Percentiles rank a stretch among this genome's conserved stretches.
Evolutionary conservation across 192 early-diverging fungal genomes (phyloP).

Genomic region (Backusella macrospora): DNA sequence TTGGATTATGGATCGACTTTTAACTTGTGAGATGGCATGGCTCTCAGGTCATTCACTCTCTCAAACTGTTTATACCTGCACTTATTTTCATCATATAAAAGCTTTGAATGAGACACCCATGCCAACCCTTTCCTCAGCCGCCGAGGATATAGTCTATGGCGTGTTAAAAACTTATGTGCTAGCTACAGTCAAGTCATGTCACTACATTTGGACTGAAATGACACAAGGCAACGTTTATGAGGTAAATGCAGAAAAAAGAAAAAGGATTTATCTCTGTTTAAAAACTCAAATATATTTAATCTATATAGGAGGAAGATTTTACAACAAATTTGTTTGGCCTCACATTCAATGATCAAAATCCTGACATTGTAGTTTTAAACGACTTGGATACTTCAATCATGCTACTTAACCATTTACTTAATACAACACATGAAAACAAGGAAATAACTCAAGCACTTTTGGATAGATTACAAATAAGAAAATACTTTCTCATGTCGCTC

Average conservation of each 20-base stretch:
- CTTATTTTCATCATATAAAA: slow-evolving; percentile 51
- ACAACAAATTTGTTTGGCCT: slow-evolving; percentile 58
- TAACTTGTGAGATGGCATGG: slow-evolving; percentile 64
- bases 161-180: slow-evolving; percentile 53
- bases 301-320: slow-evolving; percentile 59
- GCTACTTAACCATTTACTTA: slow-evolving; percentile 20
- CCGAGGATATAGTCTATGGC: slow-evolving; percentile 36
- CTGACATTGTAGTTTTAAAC: slow-evolving; percentile 37
- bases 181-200: slow-evolving; percentile 52
- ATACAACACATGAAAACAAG: slow-evolving; percentile 1
- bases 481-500: slow-evolving; percentile 47
- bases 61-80: slow-evolving; percentile 61
- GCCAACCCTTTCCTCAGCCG: background rate
- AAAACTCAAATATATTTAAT: background rate
- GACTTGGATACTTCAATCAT: slow-evolving; percentile 38
- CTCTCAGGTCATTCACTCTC: slow-evolving; percentile 62
- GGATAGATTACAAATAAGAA: slow-evolving; percentile 31
- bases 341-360: slow-evolving; percentile 48
- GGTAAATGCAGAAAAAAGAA: slow-evolving; percentile 20
- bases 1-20: slow-evolving; percentile 56
- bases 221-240: slow-evolving; percentile 58
- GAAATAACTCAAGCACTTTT: slow-evolving; percentile 24
- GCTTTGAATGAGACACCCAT: slow-evolving; percentile 27
- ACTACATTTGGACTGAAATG: slow-evolving; percentile 60
- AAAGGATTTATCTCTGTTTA: background rate